Base-by-base conservation (phyloP, 148 eudicot genomes). In the Amaranthus cruentus region DNA sequence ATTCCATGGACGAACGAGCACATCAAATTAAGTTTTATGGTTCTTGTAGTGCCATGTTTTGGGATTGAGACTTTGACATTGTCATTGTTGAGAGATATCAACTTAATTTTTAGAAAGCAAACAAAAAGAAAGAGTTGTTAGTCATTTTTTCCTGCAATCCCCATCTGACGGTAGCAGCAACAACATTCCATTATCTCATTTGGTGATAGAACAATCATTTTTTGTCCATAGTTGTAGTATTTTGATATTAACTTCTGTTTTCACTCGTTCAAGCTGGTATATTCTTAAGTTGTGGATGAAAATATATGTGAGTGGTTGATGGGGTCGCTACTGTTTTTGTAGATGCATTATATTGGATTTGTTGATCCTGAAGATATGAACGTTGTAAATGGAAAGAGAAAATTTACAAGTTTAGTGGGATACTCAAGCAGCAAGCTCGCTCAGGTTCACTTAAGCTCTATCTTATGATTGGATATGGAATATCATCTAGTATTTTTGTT, bases 321-420 rank as follows among this genome's bases (percentile, higher is more conserved):
- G 52, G 8, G 61, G 60, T 55, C 68, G 15, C 28, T 66, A 48
- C 62, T 68, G 44, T 38, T 55, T 47, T 47, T 84, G 73, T 77
- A 95, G 98, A 91, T 91, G 93, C 98, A 95, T 78, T 57, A 74
- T 46, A 68, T 95, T 81, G 98, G 98, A 77, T 95, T 95, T 83
- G 93, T 95, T 75, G 98, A 95, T 77, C 81, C 98, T 67, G 97
- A 91, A 77, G 98, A 95, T 85, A 87, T 95, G 97, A 90, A 90
- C 75, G 85, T 90, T 66, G 78, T 82, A 48, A 79, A 82, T 47
- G 93, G 90, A 63, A 91, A 85, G 84, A 89, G 93, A 77, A 95
- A 87, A 79, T 95, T 71, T 83, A 72, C 96, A 73, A 95, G 96
- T 85, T 76, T 87, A 73, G 83, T 85, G 42, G 98, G 98, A 80